Percentiles rank a stretch among this genome's conserved stretches.
These are phyloP conservation scores for Xerocomellus dryophilus DNA, from an alignment of 768 basidiomycete genomes.

Conservation along the genomic window DNA sequence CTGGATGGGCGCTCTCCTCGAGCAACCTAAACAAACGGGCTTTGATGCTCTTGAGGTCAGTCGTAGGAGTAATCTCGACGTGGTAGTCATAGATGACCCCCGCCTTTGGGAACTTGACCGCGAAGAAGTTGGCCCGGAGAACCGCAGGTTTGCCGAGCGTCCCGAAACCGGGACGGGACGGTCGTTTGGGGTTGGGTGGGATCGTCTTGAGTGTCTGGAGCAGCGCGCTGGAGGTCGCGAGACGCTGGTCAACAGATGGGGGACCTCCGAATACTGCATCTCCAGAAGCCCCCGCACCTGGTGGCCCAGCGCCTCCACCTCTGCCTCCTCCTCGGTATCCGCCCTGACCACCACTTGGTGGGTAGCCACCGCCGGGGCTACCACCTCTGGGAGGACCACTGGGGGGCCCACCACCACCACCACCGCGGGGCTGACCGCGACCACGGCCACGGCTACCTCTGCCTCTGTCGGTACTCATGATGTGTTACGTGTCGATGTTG, in stretches of 20 bases:
- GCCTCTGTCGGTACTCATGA: constrained; percentile 19
- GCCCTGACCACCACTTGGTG: constrained; percentile 3
- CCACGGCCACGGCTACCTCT: constrained; percentile 14
- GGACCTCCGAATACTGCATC: constrained; percentile 30
- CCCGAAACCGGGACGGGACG: constrained; percentile 48
- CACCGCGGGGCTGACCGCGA: constrained; percentile 10
- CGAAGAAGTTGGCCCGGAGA: constrained; percentile 51
- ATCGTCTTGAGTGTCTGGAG: constrained; percentile 30
- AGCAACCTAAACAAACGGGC: constrained; percentile 43
- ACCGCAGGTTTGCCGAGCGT: constrained; percentile 37
- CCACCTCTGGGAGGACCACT: not conserved
- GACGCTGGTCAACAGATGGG: constrained; percentile 34
- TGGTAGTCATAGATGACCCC: constrained; percentile 45
- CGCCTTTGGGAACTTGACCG: constrained; percentile 38
- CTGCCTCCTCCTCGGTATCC: constrained; percentile 21
- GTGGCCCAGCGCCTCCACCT: constrained; percentile 26
- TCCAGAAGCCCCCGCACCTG: constrained; percentile 26
- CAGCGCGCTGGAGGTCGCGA: constrained; percentile 27
- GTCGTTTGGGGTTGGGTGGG: constrained; percentile 35
- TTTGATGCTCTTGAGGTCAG: constrained; percentile 37
- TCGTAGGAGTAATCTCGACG: constrained; percentile 36
- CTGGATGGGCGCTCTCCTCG: constrained; percentile 34
- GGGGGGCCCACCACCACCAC: not conserved
- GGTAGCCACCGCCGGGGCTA: constrained; percentile 7
- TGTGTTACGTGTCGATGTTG: not conserved